Percentiles rank a stretch among this genome's conserved stretches.
These are phyloP conservation scores for Diplosphaera chodatii DNA, from an alignment of 139 green algal species.

Conservation along the genomic window DNA sequence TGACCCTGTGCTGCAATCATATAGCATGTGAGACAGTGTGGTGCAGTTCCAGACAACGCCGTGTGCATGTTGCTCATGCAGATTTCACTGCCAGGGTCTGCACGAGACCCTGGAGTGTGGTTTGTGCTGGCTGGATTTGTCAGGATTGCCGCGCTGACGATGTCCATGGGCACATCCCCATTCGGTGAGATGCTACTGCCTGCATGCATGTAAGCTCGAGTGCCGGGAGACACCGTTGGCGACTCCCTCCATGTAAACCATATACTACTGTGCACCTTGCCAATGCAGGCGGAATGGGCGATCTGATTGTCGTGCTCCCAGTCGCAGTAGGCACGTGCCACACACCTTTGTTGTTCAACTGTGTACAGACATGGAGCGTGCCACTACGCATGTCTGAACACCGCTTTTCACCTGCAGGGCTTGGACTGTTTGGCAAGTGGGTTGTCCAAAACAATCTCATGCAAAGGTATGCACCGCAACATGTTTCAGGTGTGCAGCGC, in stretches of 20 bases:
- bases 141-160: constrained; percentile 41
- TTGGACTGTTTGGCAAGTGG: not conserved
- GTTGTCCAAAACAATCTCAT: not conserved
- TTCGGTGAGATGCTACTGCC: constrained; percentile 17
- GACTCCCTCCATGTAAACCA: too few species aligned
- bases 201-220: not conserved
- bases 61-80: not conserved
- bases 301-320: not conserved
- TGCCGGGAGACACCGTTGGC: too few species aligned
- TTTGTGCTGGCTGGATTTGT: constrained; percentile 55
- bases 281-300: not conserved
- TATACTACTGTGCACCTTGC: too few species aligned
- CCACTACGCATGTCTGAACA: too few species aligned
- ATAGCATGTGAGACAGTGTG: too few species aligned
- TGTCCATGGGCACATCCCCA: constrained; percentile 26
- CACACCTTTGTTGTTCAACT: too few species aligned
- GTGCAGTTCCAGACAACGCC: too few species aligned
- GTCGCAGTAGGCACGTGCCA: too few species aligned
- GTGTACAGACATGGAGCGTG: too few species aligned
- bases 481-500: too few species aligned
- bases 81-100: not conserved
- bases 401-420: not conserved
- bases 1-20: too few species aligned
- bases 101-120: not conserved
- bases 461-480: not conserved